A percentile compares a stretch with the other conserved stretches of the same genome.
phyloP scores from a whole-genome alignment of 2,329 filamentous ascomycete species.

The Stagonosporopsis rhizophila region DNA sequence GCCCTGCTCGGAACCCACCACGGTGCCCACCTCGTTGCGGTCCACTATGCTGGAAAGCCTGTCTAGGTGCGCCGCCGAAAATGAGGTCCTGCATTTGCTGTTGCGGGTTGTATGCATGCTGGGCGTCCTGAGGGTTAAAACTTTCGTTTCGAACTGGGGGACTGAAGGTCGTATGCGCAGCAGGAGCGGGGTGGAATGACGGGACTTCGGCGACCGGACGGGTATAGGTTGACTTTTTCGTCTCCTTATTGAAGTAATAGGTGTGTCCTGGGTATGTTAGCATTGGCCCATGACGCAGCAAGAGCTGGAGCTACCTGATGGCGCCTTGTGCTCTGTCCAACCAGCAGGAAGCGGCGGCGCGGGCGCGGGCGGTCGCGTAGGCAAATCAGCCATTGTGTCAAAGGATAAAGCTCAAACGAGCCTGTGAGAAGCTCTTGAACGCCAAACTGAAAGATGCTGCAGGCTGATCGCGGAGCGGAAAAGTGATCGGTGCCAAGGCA shows the following conservation, averaged over 20 bases:
- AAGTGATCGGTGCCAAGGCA: conserved; percentile 40
- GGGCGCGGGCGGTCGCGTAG: conserved; percentile 40
- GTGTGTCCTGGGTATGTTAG: conserved; percentile 66
- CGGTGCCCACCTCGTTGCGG: conserved; percentile 47
- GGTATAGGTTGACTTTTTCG: conserved; percentile 86
- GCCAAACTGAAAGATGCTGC: neutral
- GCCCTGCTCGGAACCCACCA: conserved; percentile 52
- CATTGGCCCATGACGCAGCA: conserved; percentile 24
- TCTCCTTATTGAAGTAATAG: conserved; percentile 86
- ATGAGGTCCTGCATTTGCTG: conserved; percentile 61
- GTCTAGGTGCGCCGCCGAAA: conserved; percentile 36
- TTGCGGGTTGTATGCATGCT: conserved; percentile 46
- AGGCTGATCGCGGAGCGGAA: conserved; percentile 21
- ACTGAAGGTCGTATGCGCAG: conserved; percentile 16
- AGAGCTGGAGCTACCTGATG: conserved; percentile 62
- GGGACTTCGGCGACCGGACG: conserved; percentile 60
- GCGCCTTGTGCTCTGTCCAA: conserved; percentile 94
- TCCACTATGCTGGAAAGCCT: conserved; percentile 26
- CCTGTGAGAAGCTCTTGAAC: neutral
- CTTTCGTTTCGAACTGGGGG: conserved; percentile 32
- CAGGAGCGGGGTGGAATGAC: conserved; percentile 5
- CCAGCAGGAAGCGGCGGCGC: conserved; percentile 72
- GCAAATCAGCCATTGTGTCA: conserved; percentile 38
- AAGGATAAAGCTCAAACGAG: neutral
- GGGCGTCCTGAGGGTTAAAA: conserved; percentile 54